phyloP scores from a whole-genome alignment of 1,139 yeast species.

The Taiozyma sp. region DNA sequence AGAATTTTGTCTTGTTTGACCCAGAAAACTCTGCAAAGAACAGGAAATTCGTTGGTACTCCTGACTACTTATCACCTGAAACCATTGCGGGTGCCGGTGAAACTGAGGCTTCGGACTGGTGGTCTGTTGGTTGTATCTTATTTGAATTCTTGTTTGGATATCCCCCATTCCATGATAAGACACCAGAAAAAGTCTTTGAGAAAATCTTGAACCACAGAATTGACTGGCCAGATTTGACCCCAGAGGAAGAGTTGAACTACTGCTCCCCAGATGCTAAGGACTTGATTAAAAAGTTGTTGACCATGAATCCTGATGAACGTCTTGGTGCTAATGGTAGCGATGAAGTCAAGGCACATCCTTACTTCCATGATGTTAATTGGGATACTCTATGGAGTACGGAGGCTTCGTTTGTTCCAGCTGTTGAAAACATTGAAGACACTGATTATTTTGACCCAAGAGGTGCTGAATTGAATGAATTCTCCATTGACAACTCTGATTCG shows the following conservation, averaged over 20 bases:
- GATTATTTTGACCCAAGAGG: slow-evolving; percentile 93
- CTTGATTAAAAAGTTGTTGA: slow-evolving; percentile 58
- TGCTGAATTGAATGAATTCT: slow-evolving; percentile 64
- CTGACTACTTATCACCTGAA: slow-evolving; percentile 97
- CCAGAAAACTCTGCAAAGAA: slow-evolving; percentile 50
- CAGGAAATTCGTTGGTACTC: slow-evolving; percentile 87
- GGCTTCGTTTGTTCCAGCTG: slow-evolving; percentile 79
- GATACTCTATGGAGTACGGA: slow-evolving; percentile 63
- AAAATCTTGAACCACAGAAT: slow-evolving; percentile 71
- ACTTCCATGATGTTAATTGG: slow-evolving; percentile 76
- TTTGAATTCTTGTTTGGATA: slow-evolving; percentile 91
- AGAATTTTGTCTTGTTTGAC: slow-evolving; percentile 63
- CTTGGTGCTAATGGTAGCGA: slow-evolving; percentile 74
- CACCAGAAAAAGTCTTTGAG: slow-evolving; percentile 78
- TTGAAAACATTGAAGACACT: slow-evolving; percentile 81
- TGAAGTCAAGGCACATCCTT: slow-evolving; percentile 76
- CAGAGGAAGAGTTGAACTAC: slow-evolving; percentile 44
- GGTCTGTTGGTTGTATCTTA: slow-evolving; percentile 95
- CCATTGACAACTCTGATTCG: slow-evolving; percentile 43
- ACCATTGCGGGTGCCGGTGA: slow-evolving; percentile 85
- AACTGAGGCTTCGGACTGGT: slow-evolving; percentile 92
- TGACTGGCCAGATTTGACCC: slow-evolving; percentile 73
- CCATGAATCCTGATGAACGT: slow-evolving; percentile 58
- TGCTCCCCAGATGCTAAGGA: slow-evolving; percentile 73
- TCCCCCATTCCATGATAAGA: slow-evolving; percentile 88